Base-by-base conservation (phyloP, 1,139 yeast species). In the Taphrina sp. region DNA sequence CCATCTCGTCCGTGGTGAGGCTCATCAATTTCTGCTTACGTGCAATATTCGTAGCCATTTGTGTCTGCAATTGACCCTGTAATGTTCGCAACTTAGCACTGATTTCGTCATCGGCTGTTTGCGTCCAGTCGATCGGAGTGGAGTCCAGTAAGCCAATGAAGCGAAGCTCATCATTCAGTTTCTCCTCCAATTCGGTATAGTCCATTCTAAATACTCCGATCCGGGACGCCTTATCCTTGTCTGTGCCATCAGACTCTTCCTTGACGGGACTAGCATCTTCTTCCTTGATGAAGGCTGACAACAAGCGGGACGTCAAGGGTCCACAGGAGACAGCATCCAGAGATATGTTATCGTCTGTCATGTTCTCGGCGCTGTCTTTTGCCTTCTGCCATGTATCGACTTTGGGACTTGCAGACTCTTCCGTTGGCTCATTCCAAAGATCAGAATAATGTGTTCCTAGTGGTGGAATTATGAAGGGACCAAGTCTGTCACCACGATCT, bases 31-130 rank as follows among this genome's bases (percentile, higher is more conserved):
- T 72, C 61, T 80, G 77, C 66, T 86, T 86, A 60, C 90, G 76
- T 58, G 78, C 79, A 60, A 82, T 77, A 67, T 94, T 92, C 58
- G 80, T 73, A 26, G 73, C 74, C 2, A 83, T 78, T 0, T 84
- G 82, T 26, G 76, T 78, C 60, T 77, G 79, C 58, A 94, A 73
- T 59, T 85, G 82, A 44, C 74, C 73, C 66, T 94, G 97, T 53
- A 90, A 72, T 22, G 71, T 69, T 60, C 98, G 75, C 61, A 92
- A 73, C 65, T 92, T 97, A 0, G 85, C 82, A 61, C 95, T 84
- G 5, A 94, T 81, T 69, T 94, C 98, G 69, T 94, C 98, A 69
- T 94, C 99, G 67, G 94, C 96, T 61, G 85, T 77, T 44, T 85
- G 83, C 56, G 78, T 76, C 61, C 63, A 63, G 34, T 62, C 61